Evolutionary conservation across 805 yeast species (phyloP).

Genomic region (Ogataea corticis): DNA sequence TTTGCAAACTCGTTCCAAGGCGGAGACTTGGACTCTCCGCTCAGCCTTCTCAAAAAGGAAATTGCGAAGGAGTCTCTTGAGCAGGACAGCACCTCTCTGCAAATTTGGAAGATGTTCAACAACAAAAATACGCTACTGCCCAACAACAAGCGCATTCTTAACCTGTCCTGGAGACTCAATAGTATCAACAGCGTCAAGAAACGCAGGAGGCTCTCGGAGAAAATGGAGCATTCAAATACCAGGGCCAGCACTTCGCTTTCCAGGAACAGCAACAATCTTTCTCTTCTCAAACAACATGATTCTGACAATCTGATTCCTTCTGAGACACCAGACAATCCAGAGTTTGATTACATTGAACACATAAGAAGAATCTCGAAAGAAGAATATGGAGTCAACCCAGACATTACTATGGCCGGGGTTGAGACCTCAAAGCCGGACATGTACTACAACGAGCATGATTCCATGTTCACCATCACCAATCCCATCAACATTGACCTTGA

Average conservation of each 20-base stretch:
- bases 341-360: constrained; percentile 40
- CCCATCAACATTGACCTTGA: constrained; percentile 29
- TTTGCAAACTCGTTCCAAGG: constrained; percentile 4
- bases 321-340: constrained; percentile 29
- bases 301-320: constrained; percentile 15
- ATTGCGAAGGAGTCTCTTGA: constrained; percentile 29
- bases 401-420: constrained; percentile 10
- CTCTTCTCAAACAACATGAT: constrained; percentile 21
- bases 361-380: constrained; percentile 37
- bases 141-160: constrained; percentile 36
- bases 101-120: constrained; percentile 39
- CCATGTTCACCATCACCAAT: constrained; percentile 19
- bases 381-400: constrained; percentile 34
- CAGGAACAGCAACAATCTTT: constrained; percentile 16
- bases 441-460: constrained; percentile 16
- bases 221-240: constrained; percentile 3
- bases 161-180: constrained; percentile 38
- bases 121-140: constrained; percentile 36
- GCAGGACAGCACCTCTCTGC: constrained; percentile 32
- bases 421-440: constrained; percentile 10
- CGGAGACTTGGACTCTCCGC: constrained; percentile 18
- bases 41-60: constrained; percentile 28
- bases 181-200: constrained; percentile 31
- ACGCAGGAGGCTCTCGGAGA: constrained; percentile 9
- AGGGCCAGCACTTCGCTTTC: constrained; percentile 1